A percentile compares a stretch with the other conserved stretches of the same genome.
phyloP scores from a whole-genome alignment of 176 grass and related monocot species.

The Dactylis glomerata region DNA sequence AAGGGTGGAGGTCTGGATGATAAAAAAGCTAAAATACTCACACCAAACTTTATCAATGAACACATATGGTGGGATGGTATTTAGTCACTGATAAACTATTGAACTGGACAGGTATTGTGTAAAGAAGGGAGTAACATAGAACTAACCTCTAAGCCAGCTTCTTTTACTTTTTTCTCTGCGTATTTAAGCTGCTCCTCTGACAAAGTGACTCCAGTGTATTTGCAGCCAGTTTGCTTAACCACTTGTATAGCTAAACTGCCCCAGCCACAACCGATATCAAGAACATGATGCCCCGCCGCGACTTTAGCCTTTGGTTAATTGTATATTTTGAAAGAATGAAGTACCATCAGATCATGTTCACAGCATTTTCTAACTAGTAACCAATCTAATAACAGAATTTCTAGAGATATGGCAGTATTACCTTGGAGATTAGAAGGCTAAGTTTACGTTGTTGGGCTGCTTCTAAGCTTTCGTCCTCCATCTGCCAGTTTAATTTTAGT shows the following conservation, averaged over 20 bases:
- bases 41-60: not conserved
- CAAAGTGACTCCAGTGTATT: conserved; percentile 9
- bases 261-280: not conserved
- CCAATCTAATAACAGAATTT: not conserved
- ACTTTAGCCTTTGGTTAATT: conserved; percentile 2
- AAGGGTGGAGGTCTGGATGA: not conserved
- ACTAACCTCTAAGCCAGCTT: conserved; percentile 16
- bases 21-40: not conserved
- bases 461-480: conserved; percentile 10
- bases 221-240: conserved; percentile 2
- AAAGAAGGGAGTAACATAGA: not conserved
- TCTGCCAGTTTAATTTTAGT: not conserved
- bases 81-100: not conserved
- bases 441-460: conserved; percentile 6
- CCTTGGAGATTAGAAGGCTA: conserved; percentile 2
- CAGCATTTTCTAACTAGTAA: not conserved
- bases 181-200: conserved; percentile 16
- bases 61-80: not conserved
- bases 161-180: not conserved
- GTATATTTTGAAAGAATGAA: not conserved
- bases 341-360: not conserved
- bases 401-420: not conserved
- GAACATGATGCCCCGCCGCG: not conserved
- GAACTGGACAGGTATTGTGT: not conserved
- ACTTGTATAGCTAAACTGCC: conserved; percentile 13